These are phyloP conservation scores for Metschnikowia matae DNA, from an alignment of 805 yeast genomes.

Conservation along the genomic window DNA sequence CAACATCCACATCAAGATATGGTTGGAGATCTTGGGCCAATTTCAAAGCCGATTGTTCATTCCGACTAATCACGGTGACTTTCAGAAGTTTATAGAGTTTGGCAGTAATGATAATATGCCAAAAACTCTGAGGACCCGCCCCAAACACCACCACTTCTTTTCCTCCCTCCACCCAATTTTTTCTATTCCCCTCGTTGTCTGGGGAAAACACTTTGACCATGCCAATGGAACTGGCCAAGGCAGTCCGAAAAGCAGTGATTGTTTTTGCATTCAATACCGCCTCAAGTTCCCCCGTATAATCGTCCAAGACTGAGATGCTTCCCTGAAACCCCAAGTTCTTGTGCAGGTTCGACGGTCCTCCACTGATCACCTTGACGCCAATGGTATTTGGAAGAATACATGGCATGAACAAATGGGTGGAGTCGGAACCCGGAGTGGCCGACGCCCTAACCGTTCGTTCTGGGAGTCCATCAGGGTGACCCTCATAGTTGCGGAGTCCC, in stretches of 20 bases:
- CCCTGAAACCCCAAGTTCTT: slow-evolving; percentile 55
- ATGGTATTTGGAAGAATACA: slow-evolving; percentile 48
- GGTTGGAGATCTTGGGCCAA: slow-evolving; percentile 22
- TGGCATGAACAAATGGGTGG: slow-evolving; percentile 62
- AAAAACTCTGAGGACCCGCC: slow-evolving; percentile 59
- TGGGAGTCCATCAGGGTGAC: slow-evolving; percentile 47
- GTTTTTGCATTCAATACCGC: slow-evolving; percentile 58
- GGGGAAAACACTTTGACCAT: slow-evolving; percentile 29
- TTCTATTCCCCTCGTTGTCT: background rate
- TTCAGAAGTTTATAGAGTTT: slow-evolving; percentile 34
- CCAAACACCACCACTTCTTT: slow-evolving; percentile 46
- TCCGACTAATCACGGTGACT: slow-evolving; percentile 47
- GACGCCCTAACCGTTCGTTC: slow-evolving; percentile 47
- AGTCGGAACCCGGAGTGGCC: slow-evolving; percentile 26
- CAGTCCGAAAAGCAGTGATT: slow-evolving; percentile 65
- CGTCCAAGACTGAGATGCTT: slow-evolving; percentile 47
- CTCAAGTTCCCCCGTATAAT: slow-evolving; percentile 44
- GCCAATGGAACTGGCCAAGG: slow-evolving; percentile 51
- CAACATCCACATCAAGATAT: slow-evolving; percentile 22
- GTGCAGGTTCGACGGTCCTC: slow-evolving; percentile 37
- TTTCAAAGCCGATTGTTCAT: slow-evolving; percentile 36
- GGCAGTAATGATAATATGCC: slow-evolving; percentile 53
- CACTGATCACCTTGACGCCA: slow-evolving; percentile 59
- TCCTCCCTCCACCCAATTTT: slow-evolving; percentile 5
- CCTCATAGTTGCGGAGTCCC: slow-evolving; percentile 40